Conservation (phyloP, 2,329 filamentous ascomycete species). For the Apiospora saccharicola region DNA sequence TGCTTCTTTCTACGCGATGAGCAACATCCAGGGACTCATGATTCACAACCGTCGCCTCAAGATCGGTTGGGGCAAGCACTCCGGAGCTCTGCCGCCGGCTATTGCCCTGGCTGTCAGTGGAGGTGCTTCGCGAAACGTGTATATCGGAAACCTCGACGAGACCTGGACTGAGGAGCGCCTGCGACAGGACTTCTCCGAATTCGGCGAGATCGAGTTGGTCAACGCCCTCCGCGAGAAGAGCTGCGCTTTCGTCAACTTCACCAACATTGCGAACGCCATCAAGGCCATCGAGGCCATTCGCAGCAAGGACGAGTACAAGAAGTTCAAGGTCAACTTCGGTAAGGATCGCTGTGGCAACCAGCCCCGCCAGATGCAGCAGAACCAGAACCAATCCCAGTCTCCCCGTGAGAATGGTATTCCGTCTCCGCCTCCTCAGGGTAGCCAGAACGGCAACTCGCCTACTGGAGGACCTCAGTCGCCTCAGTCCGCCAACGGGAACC, state of each 20-base stretch:
- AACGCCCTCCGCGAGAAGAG: constrained; percentile 98
- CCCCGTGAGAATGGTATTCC: constrained; percentile 66
- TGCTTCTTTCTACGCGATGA: constrained; percentile 96
- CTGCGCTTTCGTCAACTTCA: constrained; percentile 99
- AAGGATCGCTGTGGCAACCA: constrained; percentile 98
- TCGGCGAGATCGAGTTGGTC: constrained; percentile 96
- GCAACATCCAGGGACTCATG: constrained; percentile 97
- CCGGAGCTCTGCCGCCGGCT: constrained; percentile 91
- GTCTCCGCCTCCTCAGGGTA: constrained; percentile 66
- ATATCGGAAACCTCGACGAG: constrained; percentile 96
- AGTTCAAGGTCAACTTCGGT: constrained; percentile 99
- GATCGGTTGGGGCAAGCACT: constrained; percentile 99
- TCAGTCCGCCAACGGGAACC: constrained; percentile 61
- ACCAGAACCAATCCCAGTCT: constrained; percentile 68
- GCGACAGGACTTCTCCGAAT: constrained; percentile 95
- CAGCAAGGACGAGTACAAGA: constrained; percentile 93
- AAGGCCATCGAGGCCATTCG: constrained; percentile 98
- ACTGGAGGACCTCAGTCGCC: constrained; percentile 60
- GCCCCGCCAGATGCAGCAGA: constrained; percentile 80
- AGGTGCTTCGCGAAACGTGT: constrained; percentile 97
- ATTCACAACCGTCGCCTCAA: constrained; percentile 98
- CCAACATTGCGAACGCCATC: constrained; percentile 99
- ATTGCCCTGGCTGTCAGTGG: constrained; percentile 96
- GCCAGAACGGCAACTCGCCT: constrained; percentile 65
- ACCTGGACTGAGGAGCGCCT: constrained; percentile 96